These are phyloP conservation scores for Ceratocystis colombiana DNA, from an alignment of 2,329 filamentous ascomycete genomes.

Conservation along the genomic window DNA sequence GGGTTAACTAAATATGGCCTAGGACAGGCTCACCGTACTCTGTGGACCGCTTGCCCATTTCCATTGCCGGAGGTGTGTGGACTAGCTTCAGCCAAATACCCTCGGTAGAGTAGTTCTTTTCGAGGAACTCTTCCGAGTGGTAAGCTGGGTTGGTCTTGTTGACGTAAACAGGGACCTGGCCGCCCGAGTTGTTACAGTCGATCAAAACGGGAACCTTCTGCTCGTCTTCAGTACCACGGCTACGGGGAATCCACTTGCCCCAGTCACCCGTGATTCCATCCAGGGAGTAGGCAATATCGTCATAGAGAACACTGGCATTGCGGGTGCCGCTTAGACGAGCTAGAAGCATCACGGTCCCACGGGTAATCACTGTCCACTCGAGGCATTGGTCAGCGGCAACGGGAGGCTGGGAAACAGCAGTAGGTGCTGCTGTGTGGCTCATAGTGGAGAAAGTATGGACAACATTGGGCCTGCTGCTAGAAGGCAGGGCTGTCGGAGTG, in stretches of 20 bases:
- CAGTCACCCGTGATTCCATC: constrained; percentile 23
- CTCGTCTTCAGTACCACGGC: not conserved
- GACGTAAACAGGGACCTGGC: constrained; percentile 23
- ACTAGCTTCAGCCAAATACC: constrained; percentile 24
- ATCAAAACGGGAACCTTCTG: constrained; percentile 16
- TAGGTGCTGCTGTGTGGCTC: not conserved
- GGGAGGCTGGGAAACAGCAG: not conserved
- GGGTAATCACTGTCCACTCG: constrained; percentile 25
- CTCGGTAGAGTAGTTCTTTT: constrained; percentile 16
- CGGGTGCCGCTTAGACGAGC: constrained; percentile 18
- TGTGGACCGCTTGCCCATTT: not conserved
- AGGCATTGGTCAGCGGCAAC: constrained; percentile 20
- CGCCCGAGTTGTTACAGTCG: constrained; percentile 24
- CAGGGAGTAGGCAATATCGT: constrained; percentile 25
- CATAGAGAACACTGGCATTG: constrained; percentile 24
- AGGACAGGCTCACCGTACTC: not conserved
- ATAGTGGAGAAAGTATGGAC: not conserved
- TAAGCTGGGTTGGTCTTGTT: constrained; percentile 22
- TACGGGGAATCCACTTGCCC: constrained; percentile 22
- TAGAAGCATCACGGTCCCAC: constrained; percentile 23
- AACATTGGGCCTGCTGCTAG: not conserved
- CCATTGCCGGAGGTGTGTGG: constrained; percentile 8
- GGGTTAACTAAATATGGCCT: not conserved
- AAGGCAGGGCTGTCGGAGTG: not conserved
- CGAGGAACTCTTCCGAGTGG: constrained; percentile 18